Conservation (phyloP, 2,329 filamentous ascomycete genomes). For the Teratosphaeria epicoccoides region DNA sequence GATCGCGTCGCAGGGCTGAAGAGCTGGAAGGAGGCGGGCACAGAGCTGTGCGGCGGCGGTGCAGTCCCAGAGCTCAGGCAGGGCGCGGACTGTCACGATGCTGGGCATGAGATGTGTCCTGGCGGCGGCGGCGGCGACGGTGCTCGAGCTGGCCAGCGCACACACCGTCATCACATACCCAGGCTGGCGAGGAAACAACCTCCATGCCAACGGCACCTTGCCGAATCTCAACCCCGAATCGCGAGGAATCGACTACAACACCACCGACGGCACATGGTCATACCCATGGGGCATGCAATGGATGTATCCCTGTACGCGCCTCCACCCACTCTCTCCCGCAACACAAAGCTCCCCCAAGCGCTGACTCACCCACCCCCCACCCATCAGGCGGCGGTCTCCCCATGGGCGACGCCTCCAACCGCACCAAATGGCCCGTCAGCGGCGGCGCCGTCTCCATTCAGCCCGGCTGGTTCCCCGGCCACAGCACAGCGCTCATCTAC, state of each 20-base stretch:
- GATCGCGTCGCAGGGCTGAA: not conserved
- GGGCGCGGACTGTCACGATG: slow-evolving; percentile 5
- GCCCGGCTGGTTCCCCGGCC: slow-evolving; percentile 92
- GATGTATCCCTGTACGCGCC: slow-evolving; percentile 90
- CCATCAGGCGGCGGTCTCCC: slow-evolving; percentile 68
- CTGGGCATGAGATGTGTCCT: slow-evolving; percentile 2
- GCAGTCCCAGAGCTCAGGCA: not conserved
- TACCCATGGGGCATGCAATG: slow-evolving; percentile 91
- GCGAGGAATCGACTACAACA: slow-evolving; percentile 35
- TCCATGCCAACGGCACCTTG: slow-evolving; percentile 58
- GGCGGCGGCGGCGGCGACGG: slow-evolving; percentile 2
- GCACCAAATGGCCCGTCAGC: slow-evolving; percentile 80
- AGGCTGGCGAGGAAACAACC: slow-evolving; percentile 76
- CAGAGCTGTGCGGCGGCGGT: too few relatives aligned
- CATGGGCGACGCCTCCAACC: slow-evolving; percentile 54
- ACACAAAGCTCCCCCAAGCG: too few relatives aligned
- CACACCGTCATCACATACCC: slow-evolving; percentile 82
- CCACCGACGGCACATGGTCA: slow-evolving; percentile 33
- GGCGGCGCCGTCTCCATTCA: slow-evolving; percentile 86
- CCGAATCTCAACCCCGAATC: slow-evolving; percentile 28
- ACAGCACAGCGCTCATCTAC: slow-evolving; percentile 71
- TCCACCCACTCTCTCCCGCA: too few relatives aligned
- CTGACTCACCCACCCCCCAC: not conserved
- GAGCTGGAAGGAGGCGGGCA: not conserved
- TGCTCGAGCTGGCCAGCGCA: slow-evolving; percentile 33